A percentile compares a stretch with the other conserved stretches of the same genome.
These are phyloP conservation scores for Rheum nobile DNA, from an alignment of 148 eudicot genomes.

Conservation along the genomic window DNA sequence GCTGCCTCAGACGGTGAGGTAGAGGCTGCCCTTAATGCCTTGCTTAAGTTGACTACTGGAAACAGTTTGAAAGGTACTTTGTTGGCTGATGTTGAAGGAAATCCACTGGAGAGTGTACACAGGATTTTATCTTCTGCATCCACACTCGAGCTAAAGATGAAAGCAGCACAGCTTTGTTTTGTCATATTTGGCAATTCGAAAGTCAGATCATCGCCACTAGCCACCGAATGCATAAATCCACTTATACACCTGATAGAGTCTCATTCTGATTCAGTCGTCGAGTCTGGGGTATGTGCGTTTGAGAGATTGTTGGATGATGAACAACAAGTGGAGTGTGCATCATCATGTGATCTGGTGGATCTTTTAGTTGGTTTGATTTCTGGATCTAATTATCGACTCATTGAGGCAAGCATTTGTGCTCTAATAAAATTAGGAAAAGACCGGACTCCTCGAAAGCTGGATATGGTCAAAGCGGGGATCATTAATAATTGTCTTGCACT, in stretches of 20 bases:
- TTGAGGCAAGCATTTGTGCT: conserved; percentile 52
- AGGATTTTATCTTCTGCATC: conserved; percentile 42
- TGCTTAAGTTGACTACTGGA: conserved; percentile 45
- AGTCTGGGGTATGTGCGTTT: conserved; percentile 65
- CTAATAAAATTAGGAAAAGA: conserved; percentile 74
- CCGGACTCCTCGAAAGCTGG: conserved; percentile 55
- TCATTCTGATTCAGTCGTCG: conserved; percentile 33
- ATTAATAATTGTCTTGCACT: conserved; percentile 53
- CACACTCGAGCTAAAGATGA: conserved; percentile 40
- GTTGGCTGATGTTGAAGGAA: conserved; percentile 40
- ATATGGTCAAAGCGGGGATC: conserved; percentile 66
- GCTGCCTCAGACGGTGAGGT: conserved; percentile 47
- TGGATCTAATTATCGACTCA: conserved; percentile 47
- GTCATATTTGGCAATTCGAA: conserved; percentile 47
- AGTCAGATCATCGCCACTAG: conserved; percentile 34
- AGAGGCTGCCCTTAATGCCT: conserved; percentile 46
- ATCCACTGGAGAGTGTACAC: conserved; percentile 39
- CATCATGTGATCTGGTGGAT: conserved; percentile 37
- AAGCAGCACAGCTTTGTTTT: conserved; percentile 58
- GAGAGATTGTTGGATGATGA: conserved; percentile 63
- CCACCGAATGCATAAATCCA: conserved; percentile 49
- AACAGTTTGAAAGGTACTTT: conserved; percentile 33
- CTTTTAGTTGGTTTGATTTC: conserved; percentile 63
- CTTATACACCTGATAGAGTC: conserved; percentile 48
- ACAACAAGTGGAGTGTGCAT: conserved; percentile 34